phyloP scores from a whole-genome alignment of 805 yeast species.

The Middelhovenomyces tepae region DNA sequence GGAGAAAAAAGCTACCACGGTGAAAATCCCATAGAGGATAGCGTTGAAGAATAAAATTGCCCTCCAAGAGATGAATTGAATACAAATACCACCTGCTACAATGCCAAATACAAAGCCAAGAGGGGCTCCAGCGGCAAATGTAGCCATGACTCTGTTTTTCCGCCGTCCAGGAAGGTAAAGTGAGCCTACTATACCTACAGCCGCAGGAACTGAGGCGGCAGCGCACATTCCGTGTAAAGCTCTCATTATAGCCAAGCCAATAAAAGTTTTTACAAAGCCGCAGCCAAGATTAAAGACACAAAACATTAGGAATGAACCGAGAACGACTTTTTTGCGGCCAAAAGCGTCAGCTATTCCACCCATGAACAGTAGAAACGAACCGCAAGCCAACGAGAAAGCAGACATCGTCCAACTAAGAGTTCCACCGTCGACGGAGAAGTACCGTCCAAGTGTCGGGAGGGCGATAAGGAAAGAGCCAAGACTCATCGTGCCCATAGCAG shows the following conservation, averaged over 20 bases:
- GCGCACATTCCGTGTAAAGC: slow-evolving; percentile 38
- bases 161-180: slow-evolving; percentile 32
- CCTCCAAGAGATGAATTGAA: slow-evolving; percentile 34
- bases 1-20: slow-evolving; percentile 21
- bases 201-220: slow-evolving; percentile 39
- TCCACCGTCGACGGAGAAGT: slow-evolving; percentile 34
- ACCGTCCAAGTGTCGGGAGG: slow-evolving; percentile 28
- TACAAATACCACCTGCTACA: slow-evolving; percentile 38
- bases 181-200: slow-evolving; percentile 39
- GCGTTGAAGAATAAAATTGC: slow-evolving; percentile 35
- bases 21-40: slow-evolving; percentile 28
- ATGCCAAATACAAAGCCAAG: slow-evolving; percentile 37
- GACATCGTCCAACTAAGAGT: slow-evolving; percentile 37
- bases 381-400: slow-evolving; percentile 35
- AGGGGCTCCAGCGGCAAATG: slow-evolving; percentile 41
- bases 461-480: slow-evolving; percentile 32
- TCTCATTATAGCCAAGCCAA: slow-evolving; percentile 33
- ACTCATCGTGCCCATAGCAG: slow-evolving; percentile 34
- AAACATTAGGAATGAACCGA: slow-evolving; percentile 28
- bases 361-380: slow-evolving; percentile 35
- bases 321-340: slow-evolving; percentile 36
- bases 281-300: slow-evolving; percentile 25
- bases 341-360: slow-evolving; percentile 42
- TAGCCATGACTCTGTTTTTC: slow-evolving; percentile 36
- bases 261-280: slow-evolving; percentile 22